A percentile compares a stretch with the other conserved stretches of the same genome.
Conservation (phyloP, 1,284 basidiomycete species). For the Ustilago curta region DNA sequence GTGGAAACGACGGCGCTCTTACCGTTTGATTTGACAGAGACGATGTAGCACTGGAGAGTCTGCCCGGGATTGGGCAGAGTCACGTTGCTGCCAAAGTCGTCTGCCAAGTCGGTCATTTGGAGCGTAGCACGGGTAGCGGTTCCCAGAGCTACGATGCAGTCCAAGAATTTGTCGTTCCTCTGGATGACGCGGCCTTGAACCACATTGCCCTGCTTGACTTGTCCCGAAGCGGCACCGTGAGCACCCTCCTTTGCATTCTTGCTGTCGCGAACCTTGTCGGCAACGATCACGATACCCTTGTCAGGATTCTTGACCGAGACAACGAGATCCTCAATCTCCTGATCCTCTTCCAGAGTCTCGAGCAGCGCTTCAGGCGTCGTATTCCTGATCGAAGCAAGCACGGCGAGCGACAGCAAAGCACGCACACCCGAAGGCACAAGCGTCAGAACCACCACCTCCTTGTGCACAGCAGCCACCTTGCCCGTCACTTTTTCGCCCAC, state of each 20-base stretch:
- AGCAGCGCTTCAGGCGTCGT: slow-evolving; percentile 80
- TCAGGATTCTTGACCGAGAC: slow-evolving; percentile 91
- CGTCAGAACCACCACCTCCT: slow-evolving; percentile 64
- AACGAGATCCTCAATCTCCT: slow-evolving; percentile 81
- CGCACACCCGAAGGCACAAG: slow-evolving; percentile 74
- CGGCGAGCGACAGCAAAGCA: slow-evolving; percentile 85
- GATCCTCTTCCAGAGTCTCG: slow-evolving; percentile 77
- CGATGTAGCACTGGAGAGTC: slow-evolving; percentile 78
- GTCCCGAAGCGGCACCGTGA: slow-evolving; percentile 15
- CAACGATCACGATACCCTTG: slow-evolving; percentile 82
- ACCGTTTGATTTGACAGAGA: slow-evolving; percentile 74
- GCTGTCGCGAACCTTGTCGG: slow-evolving; percentile 43
- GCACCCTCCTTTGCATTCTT: slow-evolving; percentile 8
- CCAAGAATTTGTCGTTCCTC: slow-evolving; percentile 46
- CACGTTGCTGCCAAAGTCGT: slow-evolving; percentile 75
- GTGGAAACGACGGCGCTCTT: slow-evolving; percentile 38
- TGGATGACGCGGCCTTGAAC: slow-evolving; percentile 47
- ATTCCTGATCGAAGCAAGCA: slow-evolving; percentile 84
- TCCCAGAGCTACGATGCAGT: slow-evolving; percentile 45
- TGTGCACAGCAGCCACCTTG: slow-evolving; percentile 60
- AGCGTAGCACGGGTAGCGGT: slow-evolving; percentile 47
- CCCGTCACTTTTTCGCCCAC: slow-evolving; percentile 64
- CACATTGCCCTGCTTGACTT: slow-evolving; percentile 41
- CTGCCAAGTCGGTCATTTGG: slow-evolving; percentile 78
- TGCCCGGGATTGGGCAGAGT: slow-evolving; percentile 78